Base-by-base conservation (phyloP, 2,329 filamentous ascomycete species). In the Nakataea oryzae region DNA sequence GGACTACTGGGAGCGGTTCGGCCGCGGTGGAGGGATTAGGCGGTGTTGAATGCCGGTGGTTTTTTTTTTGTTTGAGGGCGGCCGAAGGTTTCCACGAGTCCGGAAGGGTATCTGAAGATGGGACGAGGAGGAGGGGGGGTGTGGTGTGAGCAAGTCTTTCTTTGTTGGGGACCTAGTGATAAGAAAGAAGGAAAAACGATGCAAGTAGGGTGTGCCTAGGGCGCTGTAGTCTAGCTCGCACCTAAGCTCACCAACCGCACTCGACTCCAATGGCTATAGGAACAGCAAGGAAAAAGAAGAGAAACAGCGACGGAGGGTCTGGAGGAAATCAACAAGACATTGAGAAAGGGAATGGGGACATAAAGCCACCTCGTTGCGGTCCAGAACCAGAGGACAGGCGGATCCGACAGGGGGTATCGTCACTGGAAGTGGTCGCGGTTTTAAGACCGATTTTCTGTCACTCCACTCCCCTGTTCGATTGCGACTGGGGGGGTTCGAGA, bases 231-330 rank as follows among this genome's bases (percentile, higher is more conserved):
- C 14, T 50, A 50, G 41, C 21, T n/a, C 41, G 41, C 41, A 50
- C 41, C 17, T 8, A 50, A 50, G 24, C 41, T 50, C 41, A n/a
- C 41, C 41, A 50, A 24, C 41, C 41, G 8, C 41, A n/a, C 41
- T 34, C 56, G 21, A 58, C 57, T 34, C 29, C 27, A 58, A 29
- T 27, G 57, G 57, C 57, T n/a, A n/a, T 3, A 26, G n/a, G 17
- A 50, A 34, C 59, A 61, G 47, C 28, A 61, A n/a, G 27, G 55
- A 14, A n/a, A 21, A 21, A 27, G 29, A 58, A 61, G 59, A 57
- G 58, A 66, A 63, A 61, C 63, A 56, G 65, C 62, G 66, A 64
- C 60, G 60, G 63, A 64, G 24, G 62, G 65, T n/a, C 61, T 66
- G 47, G 66, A 65, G 63, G 63, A 62, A 55, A 63, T 66, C 26